Conservation (phyloP, 2,329 filamentous ascomycete genomes). For the Colletotrichum tamarilloi region DNA sequence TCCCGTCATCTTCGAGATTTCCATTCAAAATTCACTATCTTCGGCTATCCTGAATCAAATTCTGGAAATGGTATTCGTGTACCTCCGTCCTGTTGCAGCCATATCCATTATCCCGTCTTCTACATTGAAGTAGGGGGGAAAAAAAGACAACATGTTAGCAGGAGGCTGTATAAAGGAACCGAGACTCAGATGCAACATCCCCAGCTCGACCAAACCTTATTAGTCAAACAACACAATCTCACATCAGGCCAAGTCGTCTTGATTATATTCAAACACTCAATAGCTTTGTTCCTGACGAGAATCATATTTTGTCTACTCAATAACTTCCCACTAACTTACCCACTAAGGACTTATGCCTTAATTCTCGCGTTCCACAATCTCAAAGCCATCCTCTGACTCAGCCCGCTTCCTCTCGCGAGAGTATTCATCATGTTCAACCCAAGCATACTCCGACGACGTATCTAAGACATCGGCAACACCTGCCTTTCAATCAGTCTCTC, state of each 20-base stretch:
- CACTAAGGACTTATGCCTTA: background rate
- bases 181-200: too few species aligned
- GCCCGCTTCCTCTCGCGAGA: background rate
- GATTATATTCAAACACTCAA: background rate
- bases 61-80: too few species aligned
- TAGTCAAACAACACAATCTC: background rate
- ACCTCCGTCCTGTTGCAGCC: too few species aligned
- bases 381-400: background rate
- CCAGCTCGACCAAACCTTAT: background rate
- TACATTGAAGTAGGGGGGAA: too few species aligned
- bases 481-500: background rate
- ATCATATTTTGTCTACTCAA: background rate
- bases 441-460: background rate
- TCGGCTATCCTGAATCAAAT: too few species aligned
- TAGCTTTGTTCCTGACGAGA: background rate
- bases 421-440: background rate
- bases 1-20: too few species aligned
- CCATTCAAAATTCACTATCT: too few species aligned
- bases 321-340: background rate
- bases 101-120: too few species aligned
- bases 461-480: background rate
- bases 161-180: too few species aligned
- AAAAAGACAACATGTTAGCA: too few species aligned
- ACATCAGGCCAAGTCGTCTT: background rate
- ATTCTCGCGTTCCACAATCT: background rate